Conservation (phyloP, 345 rosid genomes). For the Hibiscus mutabilis region DNA sequence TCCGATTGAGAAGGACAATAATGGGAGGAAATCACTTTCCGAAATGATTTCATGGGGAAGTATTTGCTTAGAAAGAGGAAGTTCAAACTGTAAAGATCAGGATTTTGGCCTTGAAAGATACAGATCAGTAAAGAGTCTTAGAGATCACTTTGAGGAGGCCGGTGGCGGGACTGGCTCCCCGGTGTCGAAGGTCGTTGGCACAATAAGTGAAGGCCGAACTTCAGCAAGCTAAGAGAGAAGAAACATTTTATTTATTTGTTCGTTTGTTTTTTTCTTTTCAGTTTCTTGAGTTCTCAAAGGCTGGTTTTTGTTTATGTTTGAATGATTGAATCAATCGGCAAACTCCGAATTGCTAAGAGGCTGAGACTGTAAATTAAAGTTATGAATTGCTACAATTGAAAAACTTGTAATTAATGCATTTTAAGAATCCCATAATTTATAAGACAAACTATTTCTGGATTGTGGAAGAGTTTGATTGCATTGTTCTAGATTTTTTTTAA, state of each 20-base stretch:
- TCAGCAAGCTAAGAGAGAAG: constrained; percentile 23
- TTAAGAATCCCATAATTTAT: too few species aligned
- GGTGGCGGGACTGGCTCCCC: constrained; percentile 12
- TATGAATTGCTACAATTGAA: background rate
- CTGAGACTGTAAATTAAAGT: constrained; percentile 22
- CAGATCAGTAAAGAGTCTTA: constrained; percentile 37
- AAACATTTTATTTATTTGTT: background rate
- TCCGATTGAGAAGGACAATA: constrained; percentile 35
- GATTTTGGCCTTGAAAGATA: constrained; percentile 27
- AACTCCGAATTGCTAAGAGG: background rate
- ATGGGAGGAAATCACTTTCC: constrained; percentile 44
- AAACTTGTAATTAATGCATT: too few species aligned
- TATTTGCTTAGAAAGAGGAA: constrained; percentile 36
- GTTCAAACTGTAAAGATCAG: constrained; percentile 21
- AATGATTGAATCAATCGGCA: constrained; percentile 2
- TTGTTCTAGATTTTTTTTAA: too few species aligned
- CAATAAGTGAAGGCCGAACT: constrained; percentile 16
- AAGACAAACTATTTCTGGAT: too few species aligned
- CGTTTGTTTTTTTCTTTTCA: background rate
- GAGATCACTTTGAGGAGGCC: constrained; percentile 41
- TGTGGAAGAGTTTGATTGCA: too few species aligned
- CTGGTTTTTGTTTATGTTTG: constrained; percentile 1
- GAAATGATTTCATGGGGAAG: constrained; percentile 62
- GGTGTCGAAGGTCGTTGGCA: constrained; percentile 12
- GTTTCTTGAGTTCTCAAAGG: background rate